Base-by-base conservation (phyloP, 176 grass and related monocot genomes). In the Triticum turgidum region DNA sequence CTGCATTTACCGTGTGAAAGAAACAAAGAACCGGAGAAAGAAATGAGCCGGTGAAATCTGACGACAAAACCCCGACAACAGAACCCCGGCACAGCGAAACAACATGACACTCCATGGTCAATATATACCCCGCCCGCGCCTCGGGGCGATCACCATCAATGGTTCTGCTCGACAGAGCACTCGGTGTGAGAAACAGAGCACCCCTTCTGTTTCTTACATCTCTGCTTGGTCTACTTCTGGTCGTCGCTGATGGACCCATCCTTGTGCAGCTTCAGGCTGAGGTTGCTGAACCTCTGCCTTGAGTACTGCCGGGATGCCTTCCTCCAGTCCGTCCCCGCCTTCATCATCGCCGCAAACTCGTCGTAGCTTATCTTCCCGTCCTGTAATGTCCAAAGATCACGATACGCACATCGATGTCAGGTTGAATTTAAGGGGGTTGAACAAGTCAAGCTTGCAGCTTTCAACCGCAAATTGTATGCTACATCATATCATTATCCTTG, bases 221-320 rank as follows among this genome's bases (percentile, higher is more conserved):
- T 66, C 18, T 81, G 73, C 6, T 9, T 35, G 24, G 11, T 61
- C 70, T 88, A 85, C 10, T 76, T 62, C 67, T 88, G 78, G 7
- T 52, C 72, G 1, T 52, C 72, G 1, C 54, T 25, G 77, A 91
- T 85, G 38, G 95, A 88, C 47, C 86, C 90, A 6, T 97, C 95
- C 56, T 91, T 90, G 59, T 86, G 65, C 41, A 97, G 90, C 69
- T 89, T 97, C 78, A 86, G 85, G 78, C 95, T 97, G 9, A 97
- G 86, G 71, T 82, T 97, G 30, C 66, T 97, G 69, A 97, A 97
- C 73, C 95, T 89, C 77, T 97, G 92, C 42, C 95, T 77, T 0
- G 95, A 97, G 86, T 97, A 97, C 56, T 97, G 95, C 76, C 95
- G 84, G 11, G 95, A 97, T 4, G 95, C 95, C 89, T 97, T 97